Base-by-base conservation (phyloP, 1,284 basidiomycete genomes). In the Fistulinella cinereoalba region DNA sequence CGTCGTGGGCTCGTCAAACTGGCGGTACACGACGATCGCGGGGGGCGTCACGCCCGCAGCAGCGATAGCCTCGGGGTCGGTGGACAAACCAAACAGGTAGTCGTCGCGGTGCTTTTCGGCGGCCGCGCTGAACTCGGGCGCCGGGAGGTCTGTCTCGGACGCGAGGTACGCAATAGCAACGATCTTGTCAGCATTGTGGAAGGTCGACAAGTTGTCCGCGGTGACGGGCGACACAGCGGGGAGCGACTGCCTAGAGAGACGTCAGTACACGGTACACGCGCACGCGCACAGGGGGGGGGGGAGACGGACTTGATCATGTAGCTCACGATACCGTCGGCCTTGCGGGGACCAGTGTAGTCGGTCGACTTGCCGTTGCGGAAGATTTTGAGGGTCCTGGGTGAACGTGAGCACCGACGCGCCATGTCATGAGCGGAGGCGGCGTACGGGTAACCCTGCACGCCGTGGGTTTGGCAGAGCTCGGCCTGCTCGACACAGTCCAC, bases 261-360 rank as follows among this genome's bases (percentile, higher is more conserved):
- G 24, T 54, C 43, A 53, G 49, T 51, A n/a, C 49, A 41, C 37
- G 21, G 3, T 31, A 21, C 18, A 31, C 4, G 16, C 3, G 5
- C 22, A 18, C 19, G 21, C 21, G 34, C 33, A 43, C n/a, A n/a
- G n/a, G n/a, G n/a, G 13, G 19, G 11, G 34, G 9, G 29, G n/a
- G 16, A 27, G 18, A 74, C 87, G 59, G 56, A 94, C 94, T 99
- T 98, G 76, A 82, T 70, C 97, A 99, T 98, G 78, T 98, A 98
- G 66, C 84, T 86, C 67, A 98, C 76, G 63, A 99, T 99, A 25
- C 97, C 96, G 57, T 99, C 97, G 15, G 93, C 86, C 71, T 97
- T 92, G 49, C 97, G 81, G 37, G 93, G 88, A 40, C 97, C 97
- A 52, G 66, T 71, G 72, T 99, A 99, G 45, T 93, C 88, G 19